Evolutionary conservation across 2,329 filamentous ascomycete species (phyloP).

Genomic region (Mariannaea elegans): DNA sequence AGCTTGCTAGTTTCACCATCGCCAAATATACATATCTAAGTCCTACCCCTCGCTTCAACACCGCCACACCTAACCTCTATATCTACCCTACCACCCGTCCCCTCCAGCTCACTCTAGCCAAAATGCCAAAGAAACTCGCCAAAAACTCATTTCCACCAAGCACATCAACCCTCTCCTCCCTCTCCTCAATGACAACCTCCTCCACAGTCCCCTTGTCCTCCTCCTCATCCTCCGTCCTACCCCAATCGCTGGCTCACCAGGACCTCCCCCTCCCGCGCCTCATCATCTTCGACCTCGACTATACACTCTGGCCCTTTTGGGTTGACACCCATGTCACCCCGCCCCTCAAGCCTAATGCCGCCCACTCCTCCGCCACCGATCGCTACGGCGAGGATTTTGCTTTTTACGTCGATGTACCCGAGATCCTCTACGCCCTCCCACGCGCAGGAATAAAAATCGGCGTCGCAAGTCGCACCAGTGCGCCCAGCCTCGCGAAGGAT

Average conservation of each 20-base stretch:
- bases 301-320: slow-evolving; percentile 99
- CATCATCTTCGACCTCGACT: slow-evolving; percentile 95
- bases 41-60: no score
- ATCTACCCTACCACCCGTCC: background rate
- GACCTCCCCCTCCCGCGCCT: slow-evolving; percentile 78
- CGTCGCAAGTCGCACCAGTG: slow-evolving; percentile 81
- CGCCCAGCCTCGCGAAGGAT: slow-evolving; percentile 81
- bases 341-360: slow-evolving; percentile 66
- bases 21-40: no score
- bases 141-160: slow-evolving; percentile 38
- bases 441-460: slow-evolving; percentile 63
- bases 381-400: slow-evolving; percentile 71
- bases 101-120: background rate
- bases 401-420: slow-evolving; percentile 76
- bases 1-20: background rate
- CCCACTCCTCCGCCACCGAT: slow-evolving; percentile 58
- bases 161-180: slow-evolving; percentile 33
- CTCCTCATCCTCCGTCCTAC: slow-evolving; percentile 37
- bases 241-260: slow-evolving; percentile 59
- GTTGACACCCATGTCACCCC: slow-evolving; percentile 89
- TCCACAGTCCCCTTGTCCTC: slow-evolving; percentile 45
- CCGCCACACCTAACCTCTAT: background rate
- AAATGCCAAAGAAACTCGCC: slow-evolving; percentile 47
- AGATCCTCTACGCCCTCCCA: slow-evolving; percentile 69
- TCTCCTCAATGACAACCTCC: slow-evolving; percentile 28